phyloP scores from a whole-genome alignment of 305 asterid genomes.

The Fraxinus dipetala region DNA sequence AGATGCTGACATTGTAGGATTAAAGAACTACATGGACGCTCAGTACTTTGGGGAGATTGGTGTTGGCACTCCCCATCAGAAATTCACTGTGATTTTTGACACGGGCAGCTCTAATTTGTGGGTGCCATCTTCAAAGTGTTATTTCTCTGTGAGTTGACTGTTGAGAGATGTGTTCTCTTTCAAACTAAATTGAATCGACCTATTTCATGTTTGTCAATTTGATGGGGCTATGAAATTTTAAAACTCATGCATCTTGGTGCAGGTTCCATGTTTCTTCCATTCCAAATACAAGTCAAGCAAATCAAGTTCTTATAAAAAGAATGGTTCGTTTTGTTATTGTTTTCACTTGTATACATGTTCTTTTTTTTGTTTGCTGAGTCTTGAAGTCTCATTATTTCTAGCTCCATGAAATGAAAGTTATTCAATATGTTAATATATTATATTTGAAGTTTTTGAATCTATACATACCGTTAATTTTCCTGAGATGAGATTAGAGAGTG shows the following conservation, averaged over 20 bases:
- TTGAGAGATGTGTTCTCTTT: background rate
- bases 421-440: background rate
- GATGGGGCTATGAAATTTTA: background rate
- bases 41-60: constrained; percentile 96
- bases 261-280: constrained; percentile 83
- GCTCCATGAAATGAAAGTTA: background rate
- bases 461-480: background rate
- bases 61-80: constrained; percentile 83
- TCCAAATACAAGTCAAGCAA: constrained; percentile 71
- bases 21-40: constrained; percentile 94
- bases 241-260: constrained; percentile 25
- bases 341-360: background rate
- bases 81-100: constrained; percentile 83
- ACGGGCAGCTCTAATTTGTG: constrained; percentile 93
- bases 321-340: constrained; percentile 48
- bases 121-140: constrained; percentile 91
- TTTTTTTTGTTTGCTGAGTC: background rate
- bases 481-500: background rate
- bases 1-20: constrained; percentile 63
- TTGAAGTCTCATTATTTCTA: background rate
- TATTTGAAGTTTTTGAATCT: background rate
- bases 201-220: background rate
- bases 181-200: background rate
- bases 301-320: constrained; percentile 70
- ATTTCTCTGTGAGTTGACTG: constrained; percentile 63